phyloP scores from a whole-genome alignment of 2,329 filamentous ascomycete species.

The Cladosporium austrohemisphaericum region DNA sequence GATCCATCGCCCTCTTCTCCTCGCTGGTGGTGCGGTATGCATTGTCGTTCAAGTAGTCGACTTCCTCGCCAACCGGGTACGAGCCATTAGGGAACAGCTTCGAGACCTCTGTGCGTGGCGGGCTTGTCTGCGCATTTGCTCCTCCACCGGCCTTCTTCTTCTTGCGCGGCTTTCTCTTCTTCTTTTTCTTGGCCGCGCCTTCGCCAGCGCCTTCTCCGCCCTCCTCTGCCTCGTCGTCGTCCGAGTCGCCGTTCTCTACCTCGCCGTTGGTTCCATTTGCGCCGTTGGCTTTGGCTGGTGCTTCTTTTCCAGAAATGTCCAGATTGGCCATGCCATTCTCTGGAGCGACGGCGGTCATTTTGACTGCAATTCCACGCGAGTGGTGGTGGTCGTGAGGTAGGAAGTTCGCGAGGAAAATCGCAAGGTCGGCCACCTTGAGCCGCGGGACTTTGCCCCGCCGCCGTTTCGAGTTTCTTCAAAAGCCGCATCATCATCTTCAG shows the following conservation, averaged over 20 bases:
- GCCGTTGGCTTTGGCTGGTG: conserved; percentile 15
- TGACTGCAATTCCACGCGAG: not conserved
- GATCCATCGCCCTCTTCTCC: conserved; percentile 44
- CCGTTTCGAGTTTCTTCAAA: too few relatives aligned
- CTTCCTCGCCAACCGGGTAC: conserved; percentile 47
- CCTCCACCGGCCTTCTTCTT: conserved; percentile 31
- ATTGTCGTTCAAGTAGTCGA: conserved; percentile 45
- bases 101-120: conserved; percentile 46
- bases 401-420: not conserved
- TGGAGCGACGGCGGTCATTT: conserved; percentile 30
- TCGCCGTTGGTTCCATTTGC: conserved; percentile 28
- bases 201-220: conserved; percentile 26
- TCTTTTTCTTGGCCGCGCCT: conserved; percentile 45
- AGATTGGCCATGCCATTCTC: conserved; percentile 27
- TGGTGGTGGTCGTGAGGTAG: not conserved
- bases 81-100: conserved; percentile 43
- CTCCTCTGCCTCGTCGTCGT: conserved; percentile 35
- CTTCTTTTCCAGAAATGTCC: conserved; percentile 22
- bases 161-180: conserved; percentile 43
- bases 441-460: too few relatives aligned
- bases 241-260: conserved; percentile 33
- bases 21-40: conserved; percentile 45
- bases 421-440: too few relatives aligned
- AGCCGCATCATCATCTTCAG: too few relatives aligned
- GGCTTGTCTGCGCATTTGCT: conserved; percentile 41